Evolutionary conservation across 2,329 filamentous ascomycete species (phyloP), one percentile per base, ranked within the genome.

Genomic region (Diaporthe humulicola): DNA sequence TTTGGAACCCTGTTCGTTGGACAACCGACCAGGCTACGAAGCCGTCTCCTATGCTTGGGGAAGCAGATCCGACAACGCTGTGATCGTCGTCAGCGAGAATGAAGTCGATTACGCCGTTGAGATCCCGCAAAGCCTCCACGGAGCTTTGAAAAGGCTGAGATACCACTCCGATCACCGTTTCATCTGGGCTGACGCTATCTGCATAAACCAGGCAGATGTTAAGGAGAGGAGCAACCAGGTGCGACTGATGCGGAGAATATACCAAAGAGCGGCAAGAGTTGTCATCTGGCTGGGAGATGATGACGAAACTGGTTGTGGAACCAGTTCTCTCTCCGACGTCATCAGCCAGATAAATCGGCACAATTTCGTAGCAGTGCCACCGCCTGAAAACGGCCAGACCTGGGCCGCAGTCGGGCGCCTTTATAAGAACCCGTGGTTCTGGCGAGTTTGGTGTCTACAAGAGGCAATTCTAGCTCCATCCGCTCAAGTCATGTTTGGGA

Each of bases 181-280:
- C 25, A 64, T 64, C 9, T 64, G 58, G 58, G 38, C 58, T 4
- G 58, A 64, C 25, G 58, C 58, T 12, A 45, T 64, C 9, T 64
- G 58, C 10, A 45, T 64, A 0, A 64, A 45, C 14, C 58, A 64
- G 58, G 3, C 25, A 45, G 58, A 64, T 45, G 9, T 45, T 22
- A 0, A 22, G 15, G 58, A 64, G 58, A 64, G 45, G 58, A 45
- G 6, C 25, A 25, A 22, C 3, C 58, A 64, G 17, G 58, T 64
- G 2, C 58, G 40, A 33, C 4, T 64, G 9, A 64, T 64, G 58
- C 38, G 58, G 40, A 19, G 19, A 8, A 45, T 64, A 64, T 64
- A 22, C 25, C 38, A 45, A 22, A 14, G 15, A 14, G 58, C 58
- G 1, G 14, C 40, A 5, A 22, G 2, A 4, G 58, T 64, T 10